Base-by-base conservation (phyloP, 441 rosid species). In the Gossypium laxum region DNA sequence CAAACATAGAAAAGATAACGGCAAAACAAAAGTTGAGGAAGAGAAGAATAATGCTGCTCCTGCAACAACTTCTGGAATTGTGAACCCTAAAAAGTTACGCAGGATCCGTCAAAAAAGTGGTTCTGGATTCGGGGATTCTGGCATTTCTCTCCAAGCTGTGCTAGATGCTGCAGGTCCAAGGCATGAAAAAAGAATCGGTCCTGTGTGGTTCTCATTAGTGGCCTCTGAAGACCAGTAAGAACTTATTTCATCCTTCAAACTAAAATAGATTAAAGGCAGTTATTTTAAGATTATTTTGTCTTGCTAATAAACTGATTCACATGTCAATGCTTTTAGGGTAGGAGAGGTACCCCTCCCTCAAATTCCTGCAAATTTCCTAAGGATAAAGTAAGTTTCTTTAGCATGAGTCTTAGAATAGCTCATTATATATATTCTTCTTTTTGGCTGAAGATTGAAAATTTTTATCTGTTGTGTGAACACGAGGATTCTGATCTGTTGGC, bases 181-280 rank as follows among this genome's bases (percentile, higher is more conserved):
- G 73, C 74, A 45, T 68, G 87, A 82, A 58, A 78, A 76, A 72
- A 84, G 82, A 81, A 72, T 70, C 56, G 81, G 85, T 51, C 89
- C 88, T 56, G 85, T 87, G 72, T 89, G 93, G 91, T 89, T 89
- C 79, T 82, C 88, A 32, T 82, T 89, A 72, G 80, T 89, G 50
- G 89, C 93, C 24, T 81, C 91, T 19, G 84, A 78, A 76, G 85
- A 87, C 58, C 89, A 84, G 93, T 89, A 76, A 87, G 89, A 74
- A 72, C 59, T 76, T 34, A 74, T 54, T 57, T 68, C 73, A 67
- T 21, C 70, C 62, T 74, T 77, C 60, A 54, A 68, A 41, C 26
- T 28, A 17, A 32, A 12, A 48, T 26, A 21, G 8, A 48, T 17
- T 71, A 45, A 70, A 70, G 3, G 32, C 8, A 11, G 22, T 48